These are phyloP conservation scores for Vickermania ingenoplastis DNA, from an alignment of 208 protist species.

Conservation along the genomic window DNA sequence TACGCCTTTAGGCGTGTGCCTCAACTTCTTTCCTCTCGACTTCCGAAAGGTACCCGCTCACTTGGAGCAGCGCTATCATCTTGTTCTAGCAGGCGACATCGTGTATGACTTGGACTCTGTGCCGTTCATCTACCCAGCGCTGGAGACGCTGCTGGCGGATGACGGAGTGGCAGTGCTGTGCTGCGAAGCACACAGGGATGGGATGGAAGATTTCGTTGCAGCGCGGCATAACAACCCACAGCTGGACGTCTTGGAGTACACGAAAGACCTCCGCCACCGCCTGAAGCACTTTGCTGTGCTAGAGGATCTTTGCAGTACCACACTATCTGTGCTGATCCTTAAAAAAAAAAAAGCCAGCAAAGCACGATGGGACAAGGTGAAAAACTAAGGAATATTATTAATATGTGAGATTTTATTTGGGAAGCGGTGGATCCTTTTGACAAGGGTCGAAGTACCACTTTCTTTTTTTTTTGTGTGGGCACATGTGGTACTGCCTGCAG, in stretches of 20 bases:
- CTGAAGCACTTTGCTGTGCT: constrained; percentile 21
- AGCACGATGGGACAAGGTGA: too few relatives aligned
- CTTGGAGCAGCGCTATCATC: constrained; percentile 18
- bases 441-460: too few relatives aligned
- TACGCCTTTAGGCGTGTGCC: background rate
- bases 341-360: too few relatives aligned
- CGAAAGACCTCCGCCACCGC: constrained; percentile 14
- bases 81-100: constrained; percentile 45
- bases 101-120: constrained; percentile 50
- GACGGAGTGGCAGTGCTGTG: constrained; percentile 34
- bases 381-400: too few relatives aligned
- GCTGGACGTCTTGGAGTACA: constrained; percentile 18
- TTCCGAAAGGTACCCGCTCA: constrained; percentile 18
- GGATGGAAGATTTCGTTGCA: constrained; percentile 25
- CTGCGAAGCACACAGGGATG: constrained; percentile 53
- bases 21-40: constrained; percentile 20
- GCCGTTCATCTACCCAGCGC: constrained; percentile 20
- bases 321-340: background rate
- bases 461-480: too few relatives aligned
- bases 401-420: too few relatives aligned
- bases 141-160: constrained; percentile 20
- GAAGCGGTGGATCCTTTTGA: too few relatives aligned
- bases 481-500: too few relatives aligned
- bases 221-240: constrained; percentile 10
- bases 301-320: constrained; percentile 11